Percentiles rank a stretch among this genome's conserved stretches.
Evolutionary conservation across 2,329 filamentous ascomycete species (phyloP).

Genomic region (Ilyonectria mors-panacis): DNA sequence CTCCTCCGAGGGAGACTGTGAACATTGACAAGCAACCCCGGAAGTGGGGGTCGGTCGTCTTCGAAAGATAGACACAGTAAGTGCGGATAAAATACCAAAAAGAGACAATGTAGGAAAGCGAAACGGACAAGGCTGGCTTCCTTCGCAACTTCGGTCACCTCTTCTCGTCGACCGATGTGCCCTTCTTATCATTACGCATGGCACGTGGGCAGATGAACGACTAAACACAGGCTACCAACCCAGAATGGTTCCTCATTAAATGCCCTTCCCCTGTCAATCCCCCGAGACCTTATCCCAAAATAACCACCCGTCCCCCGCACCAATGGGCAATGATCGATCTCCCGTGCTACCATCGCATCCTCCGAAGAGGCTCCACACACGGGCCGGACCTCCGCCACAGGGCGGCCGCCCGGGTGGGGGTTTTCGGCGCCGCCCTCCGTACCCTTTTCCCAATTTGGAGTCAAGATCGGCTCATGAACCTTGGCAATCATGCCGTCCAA

Average conservation of each 20-base stretch:
- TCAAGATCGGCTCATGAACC: slow-evolving; percentile 17
- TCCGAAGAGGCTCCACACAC: slow-evolving; percentile 41
- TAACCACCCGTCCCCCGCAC: slow-evolving; percentile 42
- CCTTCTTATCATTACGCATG: slow-evolving; percentile 24
- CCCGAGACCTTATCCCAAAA: slow-evolving; percentile 40
- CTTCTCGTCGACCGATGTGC: slow-evolving; percentile 23
- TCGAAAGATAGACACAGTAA: neutral
- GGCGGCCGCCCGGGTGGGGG: slow-evolving; percentile 42
- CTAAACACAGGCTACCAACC: slow-evolving; percentile 40
- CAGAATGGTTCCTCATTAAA: slow-evolving; percentile 34
- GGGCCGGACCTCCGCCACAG: slow-evolving; percentile 40
- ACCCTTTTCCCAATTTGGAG: slow-evolving; percentile 11
- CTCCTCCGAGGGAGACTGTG: neutral
- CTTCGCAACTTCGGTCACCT: slow-evolving; percentile 15
- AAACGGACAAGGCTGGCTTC: neutral
- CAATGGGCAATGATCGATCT: slow-evolving; percentile 27
- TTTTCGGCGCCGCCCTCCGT: slow-evolving; percentile 33
- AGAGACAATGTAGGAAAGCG: neutral
- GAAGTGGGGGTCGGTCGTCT: neutral
- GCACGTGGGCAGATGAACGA: slow-evolving; percentile 37
- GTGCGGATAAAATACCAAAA: neutral
- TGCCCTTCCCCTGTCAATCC: slow-evolving; percentile 38
- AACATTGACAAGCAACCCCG: neutral
- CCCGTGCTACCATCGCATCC: slow-evolving; percentile 28
- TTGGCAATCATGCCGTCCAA: slow-evolving; percentile 22